Conservation (phyloP, 768 basidiomycete species). For the Pisolithus microcarpus region DNA sequence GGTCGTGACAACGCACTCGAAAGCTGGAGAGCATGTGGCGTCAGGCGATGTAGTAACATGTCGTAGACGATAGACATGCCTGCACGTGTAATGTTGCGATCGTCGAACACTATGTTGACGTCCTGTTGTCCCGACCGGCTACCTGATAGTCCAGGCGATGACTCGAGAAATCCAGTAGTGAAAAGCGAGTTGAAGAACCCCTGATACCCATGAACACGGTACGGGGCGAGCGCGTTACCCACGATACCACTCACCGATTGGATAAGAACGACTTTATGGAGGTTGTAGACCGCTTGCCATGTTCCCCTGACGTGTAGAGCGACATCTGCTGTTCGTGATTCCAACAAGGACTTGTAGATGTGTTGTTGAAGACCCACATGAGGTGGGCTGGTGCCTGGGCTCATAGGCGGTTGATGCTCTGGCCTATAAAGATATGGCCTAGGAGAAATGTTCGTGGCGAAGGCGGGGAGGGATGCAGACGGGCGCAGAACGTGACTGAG, state of each 20-base stretch:
- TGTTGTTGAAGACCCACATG: conserved; percentile 62
- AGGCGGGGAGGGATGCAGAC: conserved; percentile 9
- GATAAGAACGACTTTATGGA: conserved; percentile 83
- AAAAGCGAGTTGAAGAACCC: conserved; percentile 89
- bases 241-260: conserved; percentile 63
- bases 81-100: conserved; percentile 81
- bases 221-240: background rate
- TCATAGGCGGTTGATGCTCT: conserved; percentile 22
- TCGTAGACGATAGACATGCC: conserved; percentile 38
- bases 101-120: conserved; percentile 70
- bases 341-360: conserved; percentile 67
- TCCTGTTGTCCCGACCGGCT: conserved; percentile 36
- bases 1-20: conserved; percentile 59
- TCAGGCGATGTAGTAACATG: conserved; percentile 1
- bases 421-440: background rate
- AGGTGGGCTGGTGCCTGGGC: conserved; percentile 34
- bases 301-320: conserved; percentile 59
- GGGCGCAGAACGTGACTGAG: conserved; percentile 5
- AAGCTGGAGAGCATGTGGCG: conserved; percentile 44
- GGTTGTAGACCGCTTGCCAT: conserved; percentile 66
- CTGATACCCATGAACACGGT: conserved; percentile 28
- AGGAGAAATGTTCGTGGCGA: too few species aligned
- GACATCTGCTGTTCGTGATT: conserved; percentile 71
- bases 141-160: conserved; percentile 23
- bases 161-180: conserved; percentile 71